phyloP scores from a whole-genome alignment of 164 flowering plant genomes.

The Berberis vulgaris region DNA sequence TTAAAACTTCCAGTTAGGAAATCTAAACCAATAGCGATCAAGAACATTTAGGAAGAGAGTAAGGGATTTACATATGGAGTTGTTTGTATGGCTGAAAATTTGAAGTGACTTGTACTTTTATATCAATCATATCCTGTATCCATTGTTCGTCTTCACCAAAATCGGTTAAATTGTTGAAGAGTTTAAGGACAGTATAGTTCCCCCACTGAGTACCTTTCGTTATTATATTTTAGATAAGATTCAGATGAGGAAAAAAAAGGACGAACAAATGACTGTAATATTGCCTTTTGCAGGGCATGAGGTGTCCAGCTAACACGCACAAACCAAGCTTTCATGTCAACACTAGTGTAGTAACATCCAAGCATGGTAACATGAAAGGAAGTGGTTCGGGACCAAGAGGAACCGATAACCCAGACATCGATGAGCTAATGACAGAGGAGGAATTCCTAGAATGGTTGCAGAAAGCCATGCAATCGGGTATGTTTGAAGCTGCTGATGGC shows the following conservation, averaged over 20 bases:
- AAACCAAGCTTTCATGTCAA: slow-evolving; percentile 94
- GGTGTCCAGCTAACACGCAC: slow-evolving; percentile 85
- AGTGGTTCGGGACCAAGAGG: slow-evolving; percentile 43
- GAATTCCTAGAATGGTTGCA: slow-evolving; percentile 82
- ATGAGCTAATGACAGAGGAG: slow-evolving; percentile 77
- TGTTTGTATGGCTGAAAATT: too few species aligned
- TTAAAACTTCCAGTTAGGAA: too few species aligned
- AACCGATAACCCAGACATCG: slow-evolving; percentile 39
- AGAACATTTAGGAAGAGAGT: too few species aligned
- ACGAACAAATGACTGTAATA: neutral
- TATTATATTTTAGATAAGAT: neutral
- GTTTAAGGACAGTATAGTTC: too few species aligned
- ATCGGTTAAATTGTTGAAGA: too few species aligned
- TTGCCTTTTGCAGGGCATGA: slow-evolving; percentile 68
- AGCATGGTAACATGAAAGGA: slow-evolving; percentile 40
- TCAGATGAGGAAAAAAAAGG: neutral
- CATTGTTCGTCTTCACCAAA: too few species aligned
- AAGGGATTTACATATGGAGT: too few species aligned
- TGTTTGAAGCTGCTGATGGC: slow-evolving; percentile 43
- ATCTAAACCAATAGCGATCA: too few species aligned
- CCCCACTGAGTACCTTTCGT: too few species aligned
- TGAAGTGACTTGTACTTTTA: too few species aligned
- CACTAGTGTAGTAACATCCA: slow-evolving; percentile 58
- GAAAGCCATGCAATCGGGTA: slow-evolving; percentile 71
- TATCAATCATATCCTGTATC: too few species aligned